These are phyloP conservation scores for Tephrocybe sp. DNA, from an alignment of 768 basidiomycete species.

Conservation along the genomic window DNA sequence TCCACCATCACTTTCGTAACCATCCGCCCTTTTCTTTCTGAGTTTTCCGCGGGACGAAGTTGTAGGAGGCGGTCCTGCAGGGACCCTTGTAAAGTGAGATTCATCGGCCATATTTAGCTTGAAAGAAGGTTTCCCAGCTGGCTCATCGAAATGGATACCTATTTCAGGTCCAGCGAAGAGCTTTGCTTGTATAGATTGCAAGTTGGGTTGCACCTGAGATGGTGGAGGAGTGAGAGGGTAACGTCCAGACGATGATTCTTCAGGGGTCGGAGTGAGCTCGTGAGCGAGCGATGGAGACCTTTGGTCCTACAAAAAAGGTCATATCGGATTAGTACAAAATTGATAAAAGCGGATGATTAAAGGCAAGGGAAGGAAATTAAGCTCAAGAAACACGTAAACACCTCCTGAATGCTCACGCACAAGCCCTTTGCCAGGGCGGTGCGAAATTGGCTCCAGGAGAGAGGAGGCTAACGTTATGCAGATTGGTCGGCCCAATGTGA, in stretches of 20 bases:
- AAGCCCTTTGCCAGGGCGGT: too few species aligned
- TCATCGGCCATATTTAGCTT: background rate
- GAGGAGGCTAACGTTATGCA: too few species aligned
- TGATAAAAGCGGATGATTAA: background rate
- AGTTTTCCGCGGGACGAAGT: conserved; percentile 31
- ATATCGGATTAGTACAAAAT: background rate
- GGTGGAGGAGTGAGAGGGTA: conserved; percentile 20
- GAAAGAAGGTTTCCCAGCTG: conserved; percentile 3
- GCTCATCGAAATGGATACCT: conserved; percentile 5
- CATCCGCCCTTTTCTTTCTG: conserved; percentile 44
- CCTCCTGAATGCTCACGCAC: too few species aligned
- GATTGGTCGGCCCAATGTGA: too few species aligned
- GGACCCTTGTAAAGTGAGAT: conserved; percentile 24
- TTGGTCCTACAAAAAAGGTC: conserved; percentile 6
- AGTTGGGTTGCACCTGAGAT: conserved; percentile 10
- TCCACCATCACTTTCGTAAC: conserved; percentile 54
- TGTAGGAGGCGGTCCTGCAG: conserved; percentile 25
- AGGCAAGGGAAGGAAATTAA: background rate
- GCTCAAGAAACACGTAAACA: background rate
- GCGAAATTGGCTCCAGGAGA: too few species aligned
- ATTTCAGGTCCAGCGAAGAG: conserved; percentile 11
- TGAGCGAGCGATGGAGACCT: conserved; percentile 33
- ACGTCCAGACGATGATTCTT: conserved; percentile 29
- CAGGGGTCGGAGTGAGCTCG: conserved; percentile 32
- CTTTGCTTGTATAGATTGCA: conserved; percentile 11